Evolutionary conservation across 2,329 filamentous ascomycete genomes (phyloP).

Genomic region (Rutstroemia sp.): DNA sequence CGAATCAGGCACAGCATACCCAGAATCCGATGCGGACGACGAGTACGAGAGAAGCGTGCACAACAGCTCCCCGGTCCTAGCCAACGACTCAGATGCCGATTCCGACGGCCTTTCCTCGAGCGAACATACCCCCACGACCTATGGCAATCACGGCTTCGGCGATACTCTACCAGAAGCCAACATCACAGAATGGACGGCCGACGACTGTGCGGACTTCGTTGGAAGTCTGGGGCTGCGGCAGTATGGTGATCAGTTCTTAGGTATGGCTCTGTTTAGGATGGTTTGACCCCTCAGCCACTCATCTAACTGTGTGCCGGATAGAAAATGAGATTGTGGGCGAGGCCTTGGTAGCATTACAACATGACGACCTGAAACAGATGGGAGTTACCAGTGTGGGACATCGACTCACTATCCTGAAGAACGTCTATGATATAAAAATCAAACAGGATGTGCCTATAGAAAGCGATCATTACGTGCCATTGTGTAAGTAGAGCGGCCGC

Average conservation of each 20-base stretch:
- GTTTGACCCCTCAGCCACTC: neutral
- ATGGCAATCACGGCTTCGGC: conserved; percentile 57
- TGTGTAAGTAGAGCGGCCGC: conserved; percentile 56
- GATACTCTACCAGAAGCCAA: conserved; percentile 65
- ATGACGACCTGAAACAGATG: conserved; percentile 93
- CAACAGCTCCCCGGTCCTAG: conserved; percentile 58
- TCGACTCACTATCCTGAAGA: conserved; percentile 88
- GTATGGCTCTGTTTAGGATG: conserved; percentile 41
- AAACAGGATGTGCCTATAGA: conserved; percentile 88
- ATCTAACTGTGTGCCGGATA: conserved; percentile 33
- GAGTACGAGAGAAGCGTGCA: conserved; percentile 71
- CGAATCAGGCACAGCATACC: conserved; percentile 61
- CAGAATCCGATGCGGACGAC: conserved; percentile 75
- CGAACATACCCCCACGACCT: conserved; percentile 75
- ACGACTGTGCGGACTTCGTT: conserved; percentile 88
- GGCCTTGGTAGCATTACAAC: conserved; percentile 77
- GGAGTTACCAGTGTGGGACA: conserved; percentile 89
- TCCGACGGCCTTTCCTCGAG: conserved; percentile 58
- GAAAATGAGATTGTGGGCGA: conserved; percentile 95
- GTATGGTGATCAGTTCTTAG: conserved; percentile 76
- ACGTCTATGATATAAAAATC: conserved; percentile 92
- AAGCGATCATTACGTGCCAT: conserved; percentile 85
- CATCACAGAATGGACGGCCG: conserved; percentile 73
- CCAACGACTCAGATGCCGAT: conserved; percentile 61
- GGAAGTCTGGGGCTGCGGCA: conserved; percentile 70